Evolutionary conservation across 495 filamentous ascomycete species (phyloP).

Genomic region (Podospora conica): DNA sequence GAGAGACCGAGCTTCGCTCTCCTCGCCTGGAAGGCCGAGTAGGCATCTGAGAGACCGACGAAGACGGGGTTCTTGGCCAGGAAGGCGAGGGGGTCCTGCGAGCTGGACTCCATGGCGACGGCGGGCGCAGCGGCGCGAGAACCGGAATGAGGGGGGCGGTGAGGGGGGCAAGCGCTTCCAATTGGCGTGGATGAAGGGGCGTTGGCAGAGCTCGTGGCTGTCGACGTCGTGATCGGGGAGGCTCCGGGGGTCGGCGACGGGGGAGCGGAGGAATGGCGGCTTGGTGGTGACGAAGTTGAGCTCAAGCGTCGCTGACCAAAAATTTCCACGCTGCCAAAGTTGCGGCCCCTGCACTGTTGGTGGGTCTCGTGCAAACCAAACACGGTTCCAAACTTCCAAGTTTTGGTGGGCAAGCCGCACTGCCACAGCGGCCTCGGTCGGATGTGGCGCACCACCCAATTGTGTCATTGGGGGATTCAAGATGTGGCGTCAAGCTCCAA

Average conservation of each 20-base stretch:
- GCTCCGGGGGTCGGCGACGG: slow-evolving; percentile 9
- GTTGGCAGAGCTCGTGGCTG: not conserved
- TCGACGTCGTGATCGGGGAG: slow-evolving; percentile 5
- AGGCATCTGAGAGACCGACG: slow-evolving; percentile 65
- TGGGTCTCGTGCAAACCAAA: not conserved
- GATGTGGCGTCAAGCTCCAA: not conserved
- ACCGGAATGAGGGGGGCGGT: slow-evolving; percentile 13
- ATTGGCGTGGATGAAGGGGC: not conserved
- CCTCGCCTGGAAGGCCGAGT: slow-evolving; percentile 74
- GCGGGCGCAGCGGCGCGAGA: slow-evolving; percentile 18
- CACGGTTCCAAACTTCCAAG: not conserved
- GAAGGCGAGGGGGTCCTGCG: slow-evolving; percentile 56
- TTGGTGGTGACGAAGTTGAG: slow-evolving; percentile 1
- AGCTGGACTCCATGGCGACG: slow-evolving; percentile 38
- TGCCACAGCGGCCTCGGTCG: not conserved
- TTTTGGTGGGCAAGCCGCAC: not conserved
- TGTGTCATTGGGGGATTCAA: not conserved
- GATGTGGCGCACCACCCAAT: not conserved
- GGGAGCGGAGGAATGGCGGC: not conserved
- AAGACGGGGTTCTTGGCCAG: slow-evolving; percentile 66
- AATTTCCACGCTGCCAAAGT: slow-evolving; percentile 10
- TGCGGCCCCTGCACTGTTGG: slow-evolving; percentile 7
- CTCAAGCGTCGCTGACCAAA: not conserved
- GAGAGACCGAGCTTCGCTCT: slow-evolving; percentile 79
- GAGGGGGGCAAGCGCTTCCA: not conserved